Evolutionary conservation across 2,329 filamentous ascomycete species (phyloP), one percentile per base, ranked within the genome.

Genomic region (Penicillium sp.): DNA sequence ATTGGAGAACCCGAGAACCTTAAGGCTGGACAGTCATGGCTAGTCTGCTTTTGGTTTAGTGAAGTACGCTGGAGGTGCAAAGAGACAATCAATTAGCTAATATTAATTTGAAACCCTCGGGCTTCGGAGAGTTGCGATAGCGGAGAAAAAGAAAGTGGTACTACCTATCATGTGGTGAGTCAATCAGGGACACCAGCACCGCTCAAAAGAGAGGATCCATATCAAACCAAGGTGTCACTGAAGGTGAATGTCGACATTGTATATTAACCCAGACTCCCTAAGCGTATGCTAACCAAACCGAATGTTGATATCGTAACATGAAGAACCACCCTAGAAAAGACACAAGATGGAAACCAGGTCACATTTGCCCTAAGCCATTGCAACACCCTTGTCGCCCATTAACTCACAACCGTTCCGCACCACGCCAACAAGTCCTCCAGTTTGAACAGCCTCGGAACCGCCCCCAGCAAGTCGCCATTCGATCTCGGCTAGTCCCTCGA

Each of bases 381-480:
- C 37, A 25, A 66, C 48, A 4, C 60, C 67, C 54, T 65, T 72
- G 44, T 68, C 67, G 11, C 69, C 75, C 74, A 83, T 79, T 52
- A 97, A 73, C 68, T 95, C 92, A 27, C 89, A 91, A 0, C 93
- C 93, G 48, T 82, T 87, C 53, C 93, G 79, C 35, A 99, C 82
- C 4, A 95, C 88, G 1, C 92, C 93, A 10, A 97, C 89, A 38
- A 96, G 78, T 0, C 91, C 93, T 6, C 93, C 92, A 0, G 93
- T 97, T 75, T 99, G 93, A 50, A 99, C 81, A 5, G 77, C 75
- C 73, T 99, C 93, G 50, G 84, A 90, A 1, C 88, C 91, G 18
- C 93, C 93, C 36, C 89, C 88, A 29, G 91, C 87, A 5, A 99
- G 76, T 54, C 93, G 79, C 72, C 95, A 95, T 75, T 99, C 93